phyloP scores from a whole-genome alignment of 1,139 yeast genomes.

The Komagataea norvegica region DNA sequence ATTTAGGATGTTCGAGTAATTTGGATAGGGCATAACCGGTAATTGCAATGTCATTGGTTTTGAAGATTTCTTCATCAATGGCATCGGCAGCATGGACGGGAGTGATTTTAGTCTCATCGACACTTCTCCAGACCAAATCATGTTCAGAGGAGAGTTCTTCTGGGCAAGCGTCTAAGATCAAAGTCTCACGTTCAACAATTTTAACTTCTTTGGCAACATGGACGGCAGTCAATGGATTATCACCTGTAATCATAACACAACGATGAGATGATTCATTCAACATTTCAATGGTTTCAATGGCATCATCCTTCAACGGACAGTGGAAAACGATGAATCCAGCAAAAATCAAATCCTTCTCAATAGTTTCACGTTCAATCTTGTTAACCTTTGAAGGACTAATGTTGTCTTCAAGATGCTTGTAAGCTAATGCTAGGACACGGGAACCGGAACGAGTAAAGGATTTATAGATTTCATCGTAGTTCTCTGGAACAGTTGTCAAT shows the following conservation, averaged over 20 bases:
- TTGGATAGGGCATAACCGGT: conserved; percentile 86
- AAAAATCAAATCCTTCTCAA: conserved; percentile 71
- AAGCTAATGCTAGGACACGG: conserved; percentile 92
- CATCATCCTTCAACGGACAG: conserved; percentile 94
- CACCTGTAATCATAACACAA: conserved; percentile 97
- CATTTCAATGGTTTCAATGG: conserved; percentile 85
- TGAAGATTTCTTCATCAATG: conserved; percentile 54
- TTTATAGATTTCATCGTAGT: conserved; percentile 83
- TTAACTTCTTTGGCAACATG: conserved; percentile 94
- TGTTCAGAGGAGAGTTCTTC: conserved; percentile 53
- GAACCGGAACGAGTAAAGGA: conserved; percentile 93
- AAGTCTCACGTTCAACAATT: conserved; percentile 75
- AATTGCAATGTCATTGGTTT: conserved; percentile 78
- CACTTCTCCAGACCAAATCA: conserved; percentile 79
- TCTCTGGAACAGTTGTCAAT: conserved; percentile 65
- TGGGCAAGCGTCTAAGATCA: conserved; percentile 82
- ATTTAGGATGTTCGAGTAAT: conserved; percentile 58
- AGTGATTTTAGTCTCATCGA: conserved; percentile 66
- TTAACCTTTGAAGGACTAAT: conserved; percentile 48
- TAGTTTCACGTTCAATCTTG: conserved; percentile 60
- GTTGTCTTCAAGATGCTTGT: conserved; percentile 59
- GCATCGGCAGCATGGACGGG: conserved; percentile 63
- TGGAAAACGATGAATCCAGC: conserved; percentile 96
- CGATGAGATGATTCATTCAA: conserved; percentile 94
- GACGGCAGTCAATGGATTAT: conserved; percentile 96